These are phyloP conservation scores for Tilletia walkeri DNA, from an alignment of 1,284 basidiomycete genomes.

Conservation along the genomic window DNA sequence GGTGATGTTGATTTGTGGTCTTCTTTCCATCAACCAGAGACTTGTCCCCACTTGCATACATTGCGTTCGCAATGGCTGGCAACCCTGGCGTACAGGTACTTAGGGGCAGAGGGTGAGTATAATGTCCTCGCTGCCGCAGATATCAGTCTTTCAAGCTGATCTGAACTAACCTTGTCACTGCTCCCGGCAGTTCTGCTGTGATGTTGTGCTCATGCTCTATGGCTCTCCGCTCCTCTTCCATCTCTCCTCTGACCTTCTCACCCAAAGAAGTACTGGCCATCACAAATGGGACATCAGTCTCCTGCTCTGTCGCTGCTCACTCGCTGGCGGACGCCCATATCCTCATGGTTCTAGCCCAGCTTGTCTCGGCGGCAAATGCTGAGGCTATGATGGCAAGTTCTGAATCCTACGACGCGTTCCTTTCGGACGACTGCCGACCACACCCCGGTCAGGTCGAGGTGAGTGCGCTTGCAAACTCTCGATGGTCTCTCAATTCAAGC, in stretches of 20 bases:
- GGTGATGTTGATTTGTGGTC: no score
- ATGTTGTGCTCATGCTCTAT: neutral
- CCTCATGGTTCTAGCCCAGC: constrained; percentile 1
- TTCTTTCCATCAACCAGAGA: neutral
- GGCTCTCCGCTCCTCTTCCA: neutral
- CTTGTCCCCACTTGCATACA: constrained; percentile 3
- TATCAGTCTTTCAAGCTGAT: neutral
- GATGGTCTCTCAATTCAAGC: no score
- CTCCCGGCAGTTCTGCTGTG: neutral
- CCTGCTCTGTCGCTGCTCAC: constrained; percentile 12
- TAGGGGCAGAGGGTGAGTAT: constrained; percentile 11
- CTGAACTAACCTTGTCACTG: neutral
- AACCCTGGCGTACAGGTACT: neutral
- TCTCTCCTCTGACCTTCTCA: neutral
- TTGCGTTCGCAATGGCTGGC: constrained; percentile 6
- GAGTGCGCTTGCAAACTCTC: neutral
- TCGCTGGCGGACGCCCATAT: constrained; percentile 2
- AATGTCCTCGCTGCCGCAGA: neutral
- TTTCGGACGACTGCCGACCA: constrained; percentile 9
- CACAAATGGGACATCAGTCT: constrained; percentile 9
- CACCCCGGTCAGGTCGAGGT: constrained; percentile 16
- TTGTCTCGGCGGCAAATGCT: neutral
- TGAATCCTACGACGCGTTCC: constrained; percentile 12
- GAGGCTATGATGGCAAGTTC: constrained; percentile 5
- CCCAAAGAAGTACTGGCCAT: constrained; percentile 13